Percentiles rank a stretch among this genome's conserved stretches.
Conservation (phyloP, 352 stramenopile genomes). For the Pythium chondricola region DNA sequence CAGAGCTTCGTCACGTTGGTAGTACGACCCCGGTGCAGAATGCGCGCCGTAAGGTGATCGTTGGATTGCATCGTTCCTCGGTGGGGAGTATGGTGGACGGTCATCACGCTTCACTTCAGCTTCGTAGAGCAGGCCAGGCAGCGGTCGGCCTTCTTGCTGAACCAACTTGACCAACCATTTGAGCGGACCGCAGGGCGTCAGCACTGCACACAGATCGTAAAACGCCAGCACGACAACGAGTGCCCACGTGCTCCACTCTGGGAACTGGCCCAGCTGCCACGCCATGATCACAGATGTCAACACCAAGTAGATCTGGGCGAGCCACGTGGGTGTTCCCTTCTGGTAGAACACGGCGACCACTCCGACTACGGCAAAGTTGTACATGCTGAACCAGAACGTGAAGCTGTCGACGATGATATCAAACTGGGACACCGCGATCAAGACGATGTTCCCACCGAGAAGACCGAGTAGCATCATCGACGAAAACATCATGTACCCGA, state of each 20-base stretch:
- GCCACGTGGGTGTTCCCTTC: slow-evolving; percentile 65
- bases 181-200: slow-evolving; percentile 98
- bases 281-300: slow-evolving; percentile 96
- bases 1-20: slow-evolving; percentile 65
- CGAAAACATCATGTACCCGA: slow-evolving; percentile 90
- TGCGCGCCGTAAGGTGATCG: not conserved
- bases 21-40: slow-evolving; percentile 25
- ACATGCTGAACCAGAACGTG: slow-evolving; percentile 77
- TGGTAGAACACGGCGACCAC: slow-evolving; percentile 90
- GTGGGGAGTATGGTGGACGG: slow-evolving; percentile 15
- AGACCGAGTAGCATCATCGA: slow-evolving; percentile 82
- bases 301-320: slow-evolving; percentile 95
- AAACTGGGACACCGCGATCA: slow-evolving; percentile 61
- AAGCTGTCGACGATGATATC: slow-evolving; percentile 53
- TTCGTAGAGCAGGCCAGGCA: slow-evolving; percentile 68
- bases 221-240: slow-evolving; percentile 94
- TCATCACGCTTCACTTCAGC: slow-evolving; percentile 7
- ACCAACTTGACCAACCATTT: slow-evolving; percentile 95
- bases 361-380: slow-evolving; percentile 90
- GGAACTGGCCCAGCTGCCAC: slow-evolving; percentile 96
- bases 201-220: slow-evolving; percentile 98
- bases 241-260: slow-evolving; percentile 91
- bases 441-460: slow-evolving; percentile 80
- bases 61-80: slow-evolving; percentile 1
- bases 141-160: slow-evolving; percentile 80